Conservation (phyloP, 805 yeast species). For the Starmerella etchellsii region DNA sequence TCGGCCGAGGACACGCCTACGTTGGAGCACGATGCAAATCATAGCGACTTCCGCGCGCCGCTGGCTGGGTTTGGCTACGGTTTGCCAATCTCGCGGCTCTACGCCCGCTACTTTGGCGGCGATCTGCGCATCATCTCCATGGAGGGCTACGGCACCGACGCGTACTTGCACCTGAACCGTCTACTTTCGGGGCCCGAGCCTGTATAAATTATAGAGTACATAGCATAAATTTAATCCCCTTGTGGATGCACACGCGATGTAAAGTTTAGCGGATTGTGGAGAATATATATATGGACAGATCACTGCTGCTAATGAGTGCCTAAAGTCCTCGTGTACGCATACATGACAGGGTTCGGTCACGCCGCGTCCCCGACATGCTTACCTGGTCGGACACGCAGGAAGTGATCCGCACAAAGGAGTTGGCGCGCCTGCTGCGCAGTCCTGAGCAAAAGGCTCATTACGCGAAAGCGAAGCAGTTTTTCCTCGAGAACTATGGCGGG, state of each 20-base stretch:
- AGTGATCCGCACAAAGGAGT: slow-evolving; percentile 15
- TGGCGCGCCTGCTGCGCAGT: slow-evolving; percentile 21
- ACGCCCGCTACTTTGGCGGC: slow-evolving; percentile 84
- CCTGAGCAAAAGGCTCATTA: slow-evolving; percentile 22
- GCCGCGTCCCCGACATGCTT: too few species aligned
- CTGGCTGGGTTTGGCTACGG: slow-evolving; percentile 95
- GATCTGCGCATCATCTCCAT: slow-evolving; percentile 74
- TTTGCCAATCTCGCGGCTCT: slow-evolving; percentile 69
- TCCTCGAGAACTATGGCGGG: slow-evolving; percentile 18
- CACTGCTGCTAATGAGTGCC: too few species aligned
- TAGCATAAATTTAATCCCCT: not conserved
- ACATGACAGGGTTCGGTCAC: too few species aligned
- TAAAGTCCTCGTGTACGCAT: too few species aligned
- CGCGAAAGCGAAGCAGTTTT: slow-evolving; percentile 20
- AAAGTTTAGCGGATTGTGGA: too few species aligned
- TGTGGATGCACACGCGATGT: too few species aligned
- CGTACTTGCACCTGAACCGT: slow-evolving; percentile 71
- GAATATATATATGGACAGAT: too few species aligned
- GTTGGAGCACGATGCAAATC: slow-evolving; percentile 44
- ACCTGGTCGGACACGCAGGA: slow-evolving; percentile 13
- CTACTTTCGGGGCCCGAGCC: slow-evolving; percentile 66
- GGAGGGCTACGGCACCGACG: slow-evolving; percentile 95
- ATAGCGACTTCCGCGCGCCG: slow-evolving; percentile 67
- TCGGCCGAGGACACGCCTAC: slow-evolving; percentile 65
- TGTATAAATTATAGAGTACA: slow-evolving; percentile 10